phyloP scores from a whole-genome alignment of 805 yeast genomes.

The Candida easanensis region DNA sequence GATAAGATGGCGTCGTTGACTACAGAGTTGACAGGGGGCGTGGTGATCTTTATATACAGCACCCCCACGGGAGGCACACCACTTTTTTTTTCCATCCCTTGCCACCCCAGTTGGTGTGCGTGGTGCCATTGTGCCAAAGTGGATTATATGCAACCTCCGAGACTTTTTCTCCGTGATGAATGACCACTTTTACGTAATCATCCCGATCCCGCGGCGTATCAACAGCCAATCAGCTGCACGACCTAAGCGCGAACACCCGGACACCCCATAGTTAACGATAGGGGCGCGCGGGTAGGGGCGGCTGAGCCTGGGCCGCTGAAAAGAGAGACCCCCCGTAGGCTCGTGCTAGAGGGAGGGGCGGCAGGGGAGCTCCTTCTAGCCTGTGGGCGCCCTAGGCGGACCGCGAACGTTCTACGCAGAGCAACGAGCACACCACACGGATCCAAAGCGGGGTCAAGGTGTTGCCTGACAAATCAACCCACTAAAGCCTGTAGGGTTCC shows the following conservation, averaged over 20 bases:
- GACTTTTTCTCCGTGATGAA: conserved; percentile 11
- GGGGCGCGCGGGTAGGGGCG: not conserved
- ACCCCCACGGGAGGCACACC: not conserved
- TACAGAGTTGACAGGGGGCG: not conserved
- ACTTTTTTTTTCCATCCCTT: too few species aligned
- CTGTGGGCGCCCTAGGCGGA: too few species aligned
- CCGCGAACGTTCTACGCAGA: not conserved
- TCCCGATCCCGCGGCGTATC: not conserved
- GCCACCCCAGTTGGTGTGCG: not conserved
- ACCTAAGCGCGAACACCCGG: not conserved
- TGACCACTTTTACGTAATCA: conserved; percentile 14
- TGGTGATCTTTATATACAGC: not conserved
- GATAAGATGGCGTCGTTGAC: not conserved
- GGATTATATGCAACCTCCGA: not conserved
- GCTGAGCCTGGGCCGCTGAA: not conserved
- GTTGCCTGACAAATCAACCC: not conserved
- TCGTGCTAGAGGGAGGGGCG: not conserved
- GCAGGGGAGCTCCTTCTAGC: not conserved
- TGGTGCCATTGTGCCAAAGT: conserved; percentile 3
- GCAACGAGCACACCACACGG: not conserved
- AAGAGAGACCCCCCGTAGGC: not conserved
- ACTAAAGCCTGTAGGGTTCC: not conserved
- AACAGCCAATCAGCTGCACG: conserved; percentile 6
- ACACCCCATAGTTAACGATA: not conserved
- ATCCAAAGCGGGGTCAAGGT: not conserved